Percentiles rank a stretch among this genome's conserved stretches.
These are phyloP conservation scores for Cyphellophora europaea DNA, from an alignment of 2,329 filamentous ascomycete species.

Conservation along the genomic window DNA sequence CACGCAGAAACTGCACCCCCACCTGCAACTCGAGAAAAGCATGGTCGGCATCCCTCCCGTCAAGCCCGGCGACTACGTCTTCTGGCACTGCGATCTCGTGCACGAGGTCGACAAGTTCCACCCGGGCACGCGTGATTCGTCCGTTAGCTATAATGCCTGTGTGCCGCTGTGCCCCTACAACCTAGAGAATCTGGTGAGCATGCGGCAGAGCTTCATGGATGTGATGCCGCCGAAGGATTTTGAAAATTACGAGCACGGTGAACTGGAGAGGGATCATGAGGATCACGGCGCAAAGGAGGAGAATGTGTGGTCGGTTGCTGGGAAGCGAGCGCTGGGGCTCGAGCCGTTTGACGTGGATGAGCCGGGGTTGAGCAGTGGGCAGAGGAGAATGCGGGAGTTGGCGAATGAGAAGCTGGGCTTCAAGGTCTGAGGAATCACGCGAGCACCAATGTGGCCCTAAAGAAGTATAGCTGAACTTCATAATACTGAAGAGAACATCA, in stretches of 20 bases:
- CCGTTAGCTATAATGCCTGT: slow-evolving; percentile 18
- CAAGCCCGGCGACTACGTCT: slow-evolving; percentile 19
- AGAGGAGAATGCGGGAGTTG: slow-evolving; percentile 11
- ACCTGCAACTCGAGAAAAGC: slow-evolving; percentile 13
- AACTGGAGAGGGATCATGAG: slow-evolving; percentile 9
- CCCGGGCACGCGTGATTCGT: slow-evolving; percentile 17
- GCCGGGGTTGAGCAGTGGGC: slow-evolving; percentile 12
- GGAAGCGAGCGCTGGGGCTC: slow-evolving; percentile 14
- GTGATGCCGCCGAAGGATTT: slow-evolving; percentile 13
- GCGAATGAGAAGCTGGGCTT: slow-evolving; percentile 11
- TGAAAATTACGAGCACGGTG: slow-evolving; percentile 2
- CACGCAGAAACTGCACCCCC: slow-evolving; percentile 12
- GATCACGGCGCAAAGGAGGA: slow-evolving; percentile 12
- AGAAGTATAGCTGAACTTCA: too few relatives aligned
- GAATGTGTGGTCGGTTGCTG: slow-evolving; percentile 13
- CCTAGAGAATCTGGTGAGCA: slow-evolving; percentile 10
- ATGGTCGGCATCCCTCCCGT: slow-evolving; percentile 17
- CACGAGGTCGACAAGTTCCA: slow-evolving; percentile 19
- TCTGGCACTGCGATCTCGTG: slow-evolving; percentile 20
- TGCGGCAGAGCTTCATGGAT: slow-evolving; percentile 10
- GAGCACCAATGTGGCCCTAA: too few relatives aligned
- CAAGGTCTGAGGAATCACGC: too few relatives aligned
- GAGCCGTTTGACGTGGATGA: slow-evolving; percentile 15
- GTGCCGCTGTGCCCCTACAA: slow-evolving; percentile 16
- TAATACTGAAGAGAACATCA: too few relatives aligned